Percentiles rank a stretch among this genome's conserved stretches.
Evolutionary conservation across 139 green algal species (phyloP).

Genomic region (Chlorella sorokiniana): DNA sequence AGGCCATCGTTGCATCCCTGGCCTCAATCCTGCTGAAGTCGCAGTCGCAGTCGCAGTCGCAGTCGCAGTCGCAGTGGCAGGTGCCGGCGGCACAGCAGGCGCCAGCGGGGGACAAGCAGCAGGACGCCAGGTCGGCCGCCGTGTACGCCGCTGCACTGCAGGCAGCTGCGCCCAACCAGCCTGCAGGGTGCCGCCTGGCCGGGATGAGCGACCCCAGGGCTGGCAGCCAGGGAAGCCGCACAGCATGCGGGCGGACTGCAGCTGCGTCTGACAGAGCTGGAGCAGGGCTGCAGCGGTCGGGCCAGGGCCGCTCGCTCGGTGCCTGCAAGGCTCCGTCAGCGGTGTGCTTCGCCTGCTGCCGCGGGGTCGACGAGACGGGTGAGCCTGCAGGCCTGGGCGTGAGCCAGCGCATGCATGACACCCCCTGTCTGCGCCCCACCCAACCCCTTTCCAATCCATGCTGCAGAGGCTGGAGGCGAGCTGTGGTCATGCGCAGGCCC

Average conservation of each 20-base stretch:
- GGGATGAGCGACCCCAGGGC: neutral
- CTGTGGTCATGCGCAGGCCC: conserved; percentile 34
- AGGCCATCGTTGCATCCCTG: neutral
- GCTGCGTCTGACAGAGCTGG: neutral
- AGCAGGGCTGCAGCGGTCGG: neutral
- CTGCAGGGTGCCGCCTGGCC: neutral
- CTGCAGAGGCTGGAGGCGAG: neutral
- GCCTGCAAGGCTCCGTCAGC: neutral
- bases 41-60: neutral
- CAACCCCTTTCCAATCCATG: neutral
- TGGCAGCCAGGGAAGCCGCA: neutral
- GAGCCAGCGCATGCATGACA: neutral
- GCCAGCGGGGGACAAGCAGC: neutral
- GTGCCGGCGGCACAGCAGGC: neutral
- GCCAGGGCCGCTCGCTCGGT: neutral
- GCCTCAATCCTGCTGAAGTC: neutral
- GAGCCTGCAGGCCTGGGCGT: neutral
- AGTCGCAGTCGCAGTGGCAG: neutral
- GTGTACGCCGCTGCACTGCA: neutral
- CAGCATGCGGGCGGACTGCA: neutral
- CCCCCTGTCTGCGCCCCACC: neutral
- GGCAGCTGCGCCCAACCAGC: neutral
- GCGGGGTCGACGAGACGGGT: neutral
- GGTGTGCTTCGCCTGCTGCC: conserved; percentile 16
- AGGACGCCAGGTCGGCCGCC: neutral